Percentiles rank a stretch among this genome's conserved stretches.
Conservation (phyloP, 2,329 filamentous ascomycete genomes). For the Neopestalotiopsis clavispora region DNA sequence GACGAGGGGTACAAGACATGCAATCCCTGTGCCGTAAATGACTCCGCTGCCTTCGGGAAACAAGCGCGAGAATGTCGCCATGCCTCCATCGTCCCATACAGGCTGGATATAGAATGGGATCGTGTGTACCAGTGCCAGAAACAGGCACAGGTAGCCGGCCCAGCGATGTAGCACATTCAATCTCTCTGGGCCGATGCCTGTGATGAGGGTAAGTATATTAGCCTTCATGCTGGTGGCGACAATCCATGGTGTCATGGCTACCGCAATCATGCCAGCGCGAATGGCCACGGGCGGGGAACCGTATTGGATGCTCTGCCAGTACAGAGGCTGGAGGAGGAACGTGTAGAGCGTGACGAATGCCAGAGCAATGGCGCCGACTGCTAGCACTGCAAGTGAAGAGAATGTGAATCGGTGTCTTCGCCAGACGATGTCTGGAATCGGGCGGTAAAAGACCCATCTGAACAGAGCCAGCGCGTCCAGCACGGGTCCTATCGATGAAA, state of each 20-base stretch:
- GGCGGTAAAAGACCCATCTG: slow-evolving; percentile 87
- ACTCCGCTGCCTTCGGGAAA: slow-evolving; percentile 69
- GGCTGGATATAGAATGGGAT: slow-evolving; percentile 91
- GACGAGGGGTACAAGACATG: slow-evolving; percentile 78
- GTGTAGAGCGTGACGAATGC: slow-evolving; percentile 79
- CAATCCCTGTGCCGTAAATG: slow-evolving; percentile 85
- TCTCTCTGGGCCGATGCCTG: slow-evolving; percentile 89
- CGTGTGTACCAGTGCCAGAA: slow-evolving; percentile 82
- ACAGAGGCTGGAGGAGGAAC: slow-evolving; percentile 86
- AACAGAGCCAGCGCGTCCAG: slow-evolving; percentile 84
- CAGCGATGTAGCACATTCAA: slow-evolving; percentile 93
- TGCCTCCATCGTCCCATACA: slow-evolving; percentile 79
- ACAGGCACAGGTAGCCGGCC: slow-evolving; percentile 84
- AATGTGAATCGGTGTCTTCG: slow-evolving; percentile 76
- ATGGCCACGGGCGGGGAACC: slow-evolving; percentile 90
- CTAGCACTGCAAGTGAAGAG: slow-evolving; percentile 76
- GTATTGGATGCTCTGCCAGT: slow-evolving; percentile 84
- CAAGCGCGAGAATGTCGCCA: slow-evolving; percentile 71
- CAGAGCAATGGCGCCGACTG: slow-evolving; percentile 70
- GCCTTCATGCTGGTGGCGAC: slow-evolving; percentile 89
- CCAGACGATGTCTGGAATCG: slow-evolving; percentile 75
- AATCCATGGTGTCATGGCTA: slow-evolving; percentile 93
- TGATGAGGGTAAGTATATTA: slow-evolving; percentile 82
- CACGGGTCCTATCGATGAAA: slow-evolving; percentile 74
- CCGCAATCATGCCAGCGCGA: slow-evolving; percentile 87